Percentiles rank a stretch among this genome's conserved stretches.
Conservation (phyloP, 352 stramenopile species). For the Elongisporangium undulatum region DNA sequence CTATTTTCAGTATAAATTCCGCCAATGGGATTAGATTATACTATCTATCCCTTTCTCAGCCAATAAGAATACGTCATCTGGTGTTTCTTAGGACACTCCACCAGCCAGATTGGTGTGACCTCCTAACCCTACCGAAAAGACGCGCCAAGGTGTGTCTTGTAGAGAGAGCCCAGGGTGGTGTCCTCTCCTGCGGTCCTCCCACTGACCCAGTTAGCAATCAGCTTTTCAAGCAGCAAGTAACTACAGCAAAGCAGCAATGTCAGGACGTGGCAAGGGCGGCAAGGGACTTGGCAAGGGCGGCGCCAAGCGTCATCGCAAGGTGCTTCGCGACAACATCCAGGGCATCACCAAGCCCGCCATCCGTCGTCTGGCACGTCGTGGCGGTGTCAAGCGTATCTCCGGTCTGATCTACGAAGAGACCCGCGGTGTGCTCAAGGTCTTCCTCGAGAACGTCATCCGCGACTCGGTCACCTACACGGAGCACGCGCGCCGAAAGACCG, state of each 20-base stretch:
- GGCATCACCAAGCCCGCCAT: slow-evolving; percentile 95
- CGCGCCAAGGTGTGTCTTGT: neutral
- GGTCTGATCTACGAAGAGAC: slow-evolving; percentile 99
- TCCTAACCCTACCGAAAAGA: neutral
- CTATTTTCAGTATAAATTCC: neutral
- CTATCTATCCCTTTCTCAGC: neutral
- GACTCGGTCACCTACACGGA: slow-evolving; percentile 96
- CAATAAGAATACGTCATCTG: neutral
- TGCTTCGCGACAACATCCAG: slow-evolving; percentile 90
- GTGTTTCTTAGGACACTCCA: neutral
- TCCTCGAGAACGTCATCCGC: slow-evolving; percentile 98
- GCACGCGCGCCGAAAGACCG: slow-evolving; percentile 95
- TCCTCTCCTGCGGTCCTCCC: neutral
- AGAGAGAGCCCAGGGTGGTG: no score
- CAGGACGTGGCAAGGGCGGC: slow-evolving; percentile 78
- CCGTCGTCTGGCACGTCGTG: slow-evolving; percentile 96
- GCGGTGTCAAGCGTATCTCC: slow-evolving; percentile 97
- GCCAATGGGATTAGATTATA: neutral
- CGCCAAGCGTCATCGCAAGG: slow-evolving; percentile 85
- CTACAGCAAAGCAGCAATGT: slow-evolving; percentile 70
- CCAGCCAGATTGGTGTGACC: neutral
- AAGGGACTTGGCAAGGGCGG: slow-evolving; percentile 83
- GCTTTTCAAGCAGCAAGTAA: slow-evolving; percentile 33
- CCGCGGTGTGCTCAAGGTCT: slow-evolving; percentile 97
- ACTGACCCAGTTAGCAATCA: slow-evolving; percentile 56